A percentile compares a stretch with the other conserved stretches of the same genome.
phyloP scores from a whole-genome alignment of 2,329 filamentous ascomycete species.

The Botrytis fabae region DNA sequence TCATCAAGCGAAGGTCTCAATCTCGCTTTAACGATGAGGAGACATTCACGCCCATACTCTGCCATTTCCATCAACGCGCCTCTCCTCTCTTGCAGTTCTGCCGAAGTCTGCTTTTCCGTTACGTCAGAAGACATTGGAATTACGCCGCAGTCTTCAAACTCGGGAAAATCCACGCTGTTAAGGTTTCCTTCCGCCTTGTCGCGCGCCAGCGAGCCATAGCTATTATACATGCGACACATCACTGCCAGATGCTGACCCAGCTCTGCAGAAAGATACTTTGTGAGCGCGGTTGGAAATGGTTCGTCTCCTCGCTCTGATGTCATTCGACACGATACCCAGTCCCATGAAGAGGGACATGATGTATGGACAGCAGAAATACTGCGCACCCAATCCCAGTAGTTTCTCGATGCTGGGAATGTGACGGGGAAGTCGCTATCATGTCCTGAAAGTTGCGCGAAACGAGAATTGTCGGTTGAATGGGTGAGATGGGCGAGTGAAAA shows the following conservation, averaged over 20 bases:
- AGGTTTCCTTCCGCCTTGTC: conserved; percentile 40
- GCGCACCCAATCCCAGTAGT: conserved; percentile 6
- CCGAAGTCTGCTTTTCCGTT: not conserved
- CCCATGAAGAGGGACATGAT: conserved; percentile 19
- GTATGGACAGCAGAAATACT: conserved; percentile 14
- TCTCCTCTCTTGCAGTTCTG: not conserved
- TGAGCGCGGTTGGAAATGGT: not conserved
- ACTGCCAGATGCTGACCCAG: conserved; percentile 34
- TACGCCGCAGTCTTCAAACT: not conserved
- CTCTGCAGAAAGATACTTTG: conserved; percentile 21
- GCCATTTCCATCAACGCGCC: not conserved
- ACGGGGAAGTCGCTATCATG: not conserved
- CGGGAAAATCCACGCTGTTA: conserved; percentile 41
- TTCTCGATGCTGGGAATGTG: not conserved
- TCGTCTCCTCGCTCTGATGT: not conserved
- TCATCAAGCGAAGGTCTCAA: not conserved
- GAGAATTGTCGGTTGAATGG: not conserved
- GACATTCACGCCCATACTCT: not conserved
- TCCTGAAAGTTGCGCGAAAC: not conserved
- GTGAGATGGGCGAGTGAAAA: not conserved
- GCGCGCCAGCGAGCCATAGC: conserved; percentile 40
- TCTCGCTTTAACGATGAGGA: not conserved
- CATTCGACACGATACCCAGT: conserved; percentile 10
- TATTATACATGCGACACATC: conserved; percentile 42
- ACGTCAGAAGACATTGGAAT: not conserved